A percentile compares a stretch with the other conserved stretches of the same genome.
Conservation (phyloP, 257 asterid species). For the Eustoma russellianum region DNA sequence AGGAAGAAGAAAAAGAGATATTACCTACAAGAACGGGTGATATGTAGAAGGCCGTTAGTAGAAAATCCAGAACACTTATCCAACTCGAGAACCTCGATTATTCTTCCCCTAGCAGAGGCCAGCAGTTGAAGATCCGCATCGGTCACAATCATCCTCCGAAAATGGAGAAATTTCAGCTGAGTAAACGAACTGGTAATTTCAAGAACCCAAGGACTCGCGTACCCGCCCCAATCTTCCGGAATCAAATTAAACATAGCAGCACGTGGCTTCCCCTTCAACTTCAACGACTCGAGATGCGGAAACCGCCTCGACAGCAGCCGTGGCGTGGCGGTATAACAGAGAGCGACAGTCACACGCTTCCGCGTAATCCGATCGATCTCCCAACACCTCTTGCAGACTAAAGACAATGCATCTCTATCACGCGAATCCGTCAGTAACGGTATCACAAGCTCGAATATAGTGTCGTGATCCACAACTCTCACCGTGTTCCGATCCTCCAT, state of each 20-base stretch:
- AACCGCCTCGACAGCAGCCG: constrained; percentile 42
- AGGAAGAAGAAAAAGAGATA: too few species aligned
- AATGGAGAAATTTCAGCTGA: constrained; percentile 52
- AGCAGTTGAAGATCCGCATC: constrained; percentile 64
- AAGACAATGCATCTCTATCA: constrained; percentile 56
- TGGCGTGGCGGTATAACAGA: constrained; percentile 67
- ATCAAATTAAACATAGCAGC: constrained; percentile 82
- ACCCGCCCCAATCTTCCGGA: constrained; percentile 83
- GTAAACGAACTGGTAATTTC: constrained; percentile 35
- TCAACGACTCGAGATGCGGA: constrained; percentile 64
- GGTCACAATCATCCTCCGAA: constrained; percentile 68
- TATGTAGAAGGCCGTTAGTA: constrained; percentile 51
- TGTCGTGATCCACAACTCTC: constrained; percentile 20
- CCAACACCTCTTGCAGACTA: constrained; percentile 50
- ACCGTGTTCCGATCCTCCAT: constrained; percentile 6
- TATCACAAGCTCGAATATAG: constrained; percentile 65
- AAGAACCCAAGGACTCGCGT: constrained; percentile 59
- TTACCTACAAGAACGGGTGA: constrained; percentile 59
- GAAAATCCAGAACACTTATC: constrained; percentile 88
- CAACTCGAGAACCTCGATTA: constrained; percentile 45
- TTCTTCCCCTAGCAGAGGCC: constrained; percentile 24
- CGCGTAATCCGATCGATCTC: constrained; percentile 64
- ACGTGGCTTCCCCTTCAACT: constrained; percentile 82
- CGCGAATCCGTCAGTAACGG: constrained; percentile 60
- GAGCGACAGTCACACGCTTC: constrained; percentile 71